A percentile compares a stretch with the other conserved stretches of the same genome.
Evolutionary conservation across 169 alveolate species (phyloP).

Genomic region (Plasmodium coatneyi): DNA sequence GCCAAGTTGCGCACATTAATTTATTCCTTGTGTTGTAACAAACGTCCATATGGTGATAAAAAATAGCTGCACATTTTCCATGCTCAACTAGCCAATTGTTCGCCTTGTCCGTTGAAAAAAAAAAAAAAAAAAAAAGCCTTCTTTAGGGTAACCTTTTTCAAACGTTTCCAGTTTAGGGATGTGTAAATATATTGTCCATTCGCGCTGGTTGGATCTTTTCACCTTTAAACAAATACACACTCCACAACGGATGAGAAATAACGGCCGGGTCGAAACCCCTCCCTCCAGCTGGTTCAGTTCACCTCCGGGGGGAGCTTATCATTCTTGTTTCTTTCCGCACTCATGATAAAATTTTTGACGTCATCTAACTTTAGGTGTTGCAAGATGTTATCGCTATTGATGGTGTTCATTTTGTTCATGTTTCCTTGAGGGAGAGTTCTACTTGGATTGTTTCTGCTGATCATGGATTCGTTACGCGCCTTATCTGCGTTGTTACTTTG

Average conservation of each 20-base stretch:
- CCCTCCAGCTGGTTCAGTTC: neutral
- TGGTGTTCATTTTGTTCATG: neutral
- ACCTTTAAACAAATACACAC: too few species aligned
- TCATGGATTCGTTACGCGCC: neutral
- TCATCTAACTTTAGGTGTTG: conserved; percentile 57
- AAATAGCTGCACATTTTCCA: neutral
- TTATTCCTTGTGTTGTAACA: neutral
- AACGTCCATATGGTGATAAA: neutral
- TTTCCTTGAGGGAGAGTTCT: neutral
- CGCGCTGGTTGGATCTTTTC: neutral
- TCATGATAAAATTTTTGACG: conserved; percentile 41
- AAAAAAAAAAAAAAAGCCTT: neutral
- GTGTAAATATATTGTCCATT: neutral
- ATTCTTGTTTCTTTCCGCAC: conserved; percentile 44
- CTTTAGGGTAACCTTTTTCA: neutral
- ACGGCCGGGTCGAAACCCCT: neutral
- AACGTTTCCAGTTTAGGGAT: neutral
- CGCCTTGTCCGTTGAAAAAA: neutral
- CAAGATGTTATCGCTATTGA: neutral
- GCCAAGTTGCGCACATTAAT: neutral
- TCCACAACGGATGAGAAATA: neutral
- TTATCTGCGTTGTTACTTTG: neutral
- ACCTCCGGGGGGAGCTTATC: neutral
- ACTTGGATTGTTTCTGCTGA: neutral
- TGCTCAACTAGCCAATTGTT: neutral